phyloP scores from a whole-genome alignment of 345 rosid genomes.

The Litchi chinensis region DNA sequence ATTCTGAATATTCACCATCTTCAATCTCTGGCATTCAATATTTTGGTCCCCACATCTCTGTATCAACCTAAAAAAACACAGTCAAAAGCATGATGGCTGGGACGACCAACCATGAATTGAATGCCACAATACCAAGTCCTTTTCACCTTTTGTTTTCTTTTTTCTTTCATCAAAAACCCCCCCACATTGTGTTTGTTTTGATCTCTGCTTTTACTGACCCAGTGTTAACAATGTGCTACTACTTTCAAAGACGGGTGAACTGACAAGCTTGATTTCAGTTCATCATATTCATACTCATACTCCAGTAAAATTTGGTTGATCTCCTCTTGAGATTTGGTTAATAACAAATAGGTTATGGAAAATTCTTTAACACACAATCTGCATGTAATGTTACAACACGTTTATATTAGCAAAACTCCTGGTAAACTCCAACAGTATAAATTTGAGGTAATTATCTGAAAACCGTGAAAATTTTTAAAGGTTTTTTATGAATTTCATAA shows the following conservation, averaged over 20 bases:
- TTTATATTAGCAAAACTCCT: too few species aligned
- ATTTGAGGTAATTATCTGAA: too few species aligned
- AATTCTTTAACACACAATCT: too few species aligned
- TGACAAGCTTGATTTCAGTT: background rate
- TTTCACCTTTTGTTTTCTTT: slow-evolving; percentile 16
- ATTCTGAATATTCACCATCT: background rate
- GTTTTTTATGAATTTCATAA: too few species aligned
- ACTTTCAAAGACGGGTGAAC: background rate
- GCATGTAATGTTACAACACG: too few species aligned
- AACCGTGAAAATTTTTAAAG: too few species aligned
- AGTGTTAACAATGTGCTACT: too few species aligned
- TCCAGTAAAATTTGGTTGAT: background rate
- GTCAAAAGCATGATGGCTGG: slow-evolving; percentile 23
- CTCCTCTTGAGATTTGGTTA: background rate
- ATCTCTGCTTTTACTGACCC: background rate
- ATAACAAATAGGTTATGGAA: too few species aligned
- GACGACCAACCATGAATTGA: slow-evolving; percentile 21
- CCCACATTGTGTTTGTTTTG: background rate
- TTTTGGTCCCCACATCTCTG: slow-evolving; percentile 25
- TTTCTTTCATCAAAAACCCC: background rate
- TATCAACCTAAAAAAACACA: background rate
- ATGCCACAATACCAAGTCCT: slow-evolving; percentile 14
- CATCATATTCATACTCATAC: background rate
- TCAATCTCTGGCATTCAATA: slow-evolving; percentile 6
- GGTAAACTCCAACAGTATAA: too few species aligned